phyloP scores from a whole-genome alignment of 805 yeast species.

The Metschnikowia matae region DNA sequence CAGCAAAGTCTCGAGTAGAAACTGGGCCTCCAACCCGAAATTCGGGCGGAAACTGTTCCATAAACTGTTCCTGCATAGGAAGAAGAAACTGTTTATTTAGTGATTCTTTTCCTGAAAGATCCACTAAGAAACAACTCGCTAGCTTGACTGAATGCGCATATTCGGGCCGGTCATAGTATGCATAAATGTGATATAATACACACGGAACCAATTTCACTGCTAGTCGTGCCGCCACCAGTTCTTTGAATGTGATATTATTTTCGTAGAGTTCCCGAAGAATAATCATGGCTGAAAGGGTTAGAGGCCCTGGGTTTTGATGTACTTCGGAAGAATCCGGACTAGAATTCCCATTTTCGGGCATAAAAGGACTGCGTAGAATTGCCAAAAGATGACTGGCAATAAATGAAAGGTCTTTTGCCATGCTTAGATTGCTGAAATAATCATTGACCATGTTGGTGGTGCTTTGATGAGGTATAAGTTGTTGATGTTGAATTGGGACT shows the following conservation, averaged over 20 bases:
- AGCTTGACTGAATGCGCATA: conserved; percentile 46
- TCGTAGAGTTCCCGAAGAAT: conserved; percentile 75
- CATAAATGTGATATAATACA: conserved; percentile 54
- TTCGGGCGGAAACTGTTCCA: conserved; percentile 49
- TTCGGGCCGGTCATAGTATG: conserved; percentile 37
- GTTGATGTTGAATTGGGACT: conserved; percentile 36
- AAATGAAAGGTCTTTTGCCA: conserved; percentile 51
- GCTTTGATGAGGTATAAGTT: conserved; percentile 14
- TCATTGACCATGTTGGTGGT: conserved; percentile 48
- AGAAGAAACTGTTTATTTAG: conserved; percentile 39
- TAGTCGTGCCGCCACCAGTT: conserved; percentile 34
- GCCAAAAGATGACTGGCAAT: conserved; percentile 46
- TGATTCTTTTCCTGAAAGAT: conserved; percentile 40
- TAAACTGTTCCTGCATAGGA: conserved; percentile 43
- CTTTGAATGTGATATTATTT: conserved; percentile 58
- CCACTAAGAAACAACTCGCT: conserved; percentile 49
- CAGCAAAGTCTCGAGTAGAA: conserved; percentile 61
- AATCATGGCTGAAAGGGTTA: conserved; percentile 59
- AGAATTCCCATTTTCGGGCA: neutral
- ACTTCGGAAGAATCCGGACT: neutral
- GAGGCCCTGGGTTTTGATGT: conserved; percentile 17
- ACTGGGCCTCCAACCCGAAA: conserved; percentile 44
- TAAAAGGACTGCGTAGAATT: conserved; percentile 22
- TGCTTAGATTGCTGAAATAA: conserved; percentile 50
- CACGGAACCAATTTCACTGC: conserved; percentile 52